phyloP scores from a whole-genome alignment of 1,284 basidiomycete species.

The Takashimella tepidaria region DNA sequence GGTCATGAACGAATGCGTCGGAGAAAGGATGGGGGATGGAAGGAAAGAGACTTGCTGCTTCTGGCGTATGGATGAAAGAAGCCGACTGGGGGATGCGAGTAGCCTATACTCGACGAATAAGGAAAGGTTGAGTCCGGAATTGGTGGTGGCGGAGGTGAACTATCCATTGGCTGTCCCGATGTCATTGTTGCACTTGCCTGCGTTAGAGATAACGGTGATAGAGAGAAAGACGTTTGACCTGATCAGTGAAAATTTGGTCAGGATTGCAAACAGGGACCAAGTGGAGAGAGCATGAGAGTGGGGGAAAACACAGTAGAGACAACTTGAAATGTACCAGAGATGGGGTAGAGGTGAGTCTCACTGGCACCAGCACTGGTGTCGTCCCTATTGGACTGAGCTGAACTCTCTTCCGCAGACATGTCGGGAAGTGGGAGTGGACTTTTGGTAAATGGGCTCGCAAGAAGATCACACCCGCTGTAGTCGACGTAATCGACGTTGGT shows the following conservation, averaged over 20 bases:
- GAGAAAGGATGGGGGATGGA: neutral
- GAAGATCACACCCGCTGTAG: neutral
- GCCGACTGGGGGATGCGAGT: neutral
- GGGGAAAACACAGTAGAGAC: no score
- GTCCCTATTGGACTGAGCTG: neutral
- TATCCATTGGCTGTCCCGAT: neutral
- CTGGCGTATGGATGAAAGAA: neutral
- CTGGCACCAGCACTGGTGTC: neutral
- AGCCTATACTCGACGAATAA: neutral
- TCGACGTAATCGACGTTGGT: neutral
- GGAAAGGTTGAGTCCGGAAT: neutral
- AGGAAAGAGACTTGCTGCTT: neutral
- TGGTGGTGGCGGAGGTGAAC: neutral
- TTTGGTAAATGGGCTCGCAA: neutral
- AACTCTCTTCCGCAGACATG: neutral
- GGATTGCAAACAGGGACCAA: no score
- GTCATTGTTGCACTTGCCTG: neutral
- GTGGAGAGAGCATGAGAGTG: no score
- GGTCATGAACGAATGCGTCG: neutral
- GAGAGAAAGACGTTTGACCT: neutral
- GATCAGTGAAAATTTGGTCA: neutral
- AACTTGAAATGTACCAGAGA: neutral
- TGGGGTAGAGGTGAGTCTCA: neutral
- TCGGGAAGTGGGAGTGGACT: neutral
- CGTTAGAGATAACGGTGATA: neutral